Evolutionary conservation across 208 protist genomes (phyloP), one percentile per base, ranked within the genome.

Genomic region (Trypanosoma boissoni): DNA sequence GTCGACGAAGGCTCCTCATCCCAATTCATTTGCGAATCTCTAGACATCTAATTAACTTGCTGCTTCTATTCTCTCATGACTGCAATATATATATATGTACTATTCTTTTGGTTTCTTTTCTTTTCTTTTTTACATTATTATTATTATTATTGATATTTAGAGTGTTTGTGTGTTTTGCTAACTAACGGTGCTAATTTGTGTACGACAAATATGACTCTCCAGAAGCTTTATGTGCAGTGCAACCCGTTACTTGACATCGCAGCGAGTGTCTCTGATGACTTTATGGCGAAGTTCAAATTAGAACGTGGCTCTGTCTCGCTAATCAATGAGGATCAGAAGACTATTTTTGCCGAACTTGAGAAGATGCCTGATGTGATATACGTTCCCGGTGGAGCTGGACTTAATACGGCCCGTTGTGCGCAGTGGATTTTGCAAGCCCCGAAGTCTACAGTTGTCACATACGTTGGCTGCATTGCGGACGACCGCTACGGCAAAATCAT

Each of bases 211-310:
- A 67, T 48, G n/a, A 5, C 16, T 39, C 57, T 61, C 27, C 62
- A 27, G 12, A 72, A 73, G 54, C 53, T 91, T 28, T 92, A 91
- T 61, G 59, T 92, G 23, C 83, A 92, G 56, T 98, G 98, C 73
- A 99, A 99, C 79, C 98, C 98, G 21, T 87, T 99, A 49, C 91
- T 99, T 24, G 98, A 99, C 76, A 97, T 99, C 68, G 98, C 92
- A 6, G 96, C 96, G 16, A 14, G 79, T 10, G 98, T 99, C 41
- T 65, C 83, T 54, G 80, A 86, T 6, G 86, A 61, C 0, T 87
- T 98, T 44, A 72, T 99, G 24, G 70, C 51, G 16, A 98, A 98
- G 85, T 99, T 97, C 58, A 78, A 90, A 29, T 37, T 96, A 28
- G 41, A 85, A 69, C 72, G 79, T 20, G 86, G 76, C 60, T 61